Conservation (phyloP, 2,329 filamentous ascomycete species). For the Corniculantispora saksenae region DNA sequence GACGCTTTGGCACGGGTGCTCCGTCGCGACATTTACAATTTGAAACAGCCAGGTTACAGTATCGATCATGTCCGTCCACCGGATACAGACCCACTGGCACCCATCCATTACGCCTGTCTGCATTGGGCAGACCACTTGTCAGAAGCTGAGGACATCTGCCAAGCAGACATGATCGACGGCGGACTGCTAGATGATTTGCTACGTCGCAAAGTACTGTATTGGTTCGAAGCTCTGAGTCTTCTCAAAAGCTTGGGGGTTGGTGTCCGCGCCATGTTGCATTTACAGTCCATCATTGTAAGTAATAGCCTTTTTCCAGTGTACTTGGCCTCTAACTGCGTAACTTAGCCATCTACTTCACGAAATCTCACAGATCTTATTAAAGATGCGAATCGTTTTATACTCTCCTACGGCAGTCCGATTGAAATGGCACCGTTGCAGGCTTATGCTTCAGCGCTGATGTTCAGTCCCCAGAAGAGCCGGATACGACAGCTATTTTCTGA, state of each 20-base stretch:
- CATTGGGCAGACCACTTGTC: conserved; percentile 38
- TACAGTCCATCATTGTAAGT: not conserved
- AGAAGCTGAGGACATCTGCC: not conserved
- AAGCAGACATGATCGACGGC: not conserved
- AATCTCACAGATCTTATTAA: not conserved
- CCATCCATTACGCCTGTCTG: conserved; percentile 31
- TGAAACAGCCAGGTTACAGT: conserved; percentile 28
- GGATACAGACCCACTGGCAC: conserved; percentile 23
- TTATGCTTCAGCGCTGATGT: not conserved
- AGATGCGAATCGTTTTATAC: not conserved
- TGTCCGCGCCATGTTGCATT: not conserved
- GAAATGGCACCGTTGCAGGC: conserved; percentile 3
- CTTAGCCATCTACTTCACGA: not conserved
- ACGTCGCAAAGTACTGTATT: not conserved
- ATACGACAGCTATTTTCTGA: not conserved
- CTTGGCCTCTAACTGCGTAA: too few relatives aligned
- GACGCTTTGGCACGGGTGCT: conserved; percentile 33
- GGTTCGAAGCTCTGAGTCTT: not conserved
- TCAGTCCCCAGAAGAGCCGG: conserved; percentile 1
- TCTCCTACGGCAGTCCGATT: not conserved
- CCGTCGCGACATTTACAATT: conserved; percentile 37
- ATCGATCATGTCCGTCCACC: conserved; percentile 24
- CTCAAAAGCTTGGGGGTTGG: not conserved
- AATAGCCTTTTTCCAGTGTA: too few relatives aligned
- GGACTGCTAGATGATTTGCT: not conserved